phyloP scores from a whole-genome alignment of 2,329 filamentous ascomycete genomes.

The Cryoendolithus antarcticus region DNA sequence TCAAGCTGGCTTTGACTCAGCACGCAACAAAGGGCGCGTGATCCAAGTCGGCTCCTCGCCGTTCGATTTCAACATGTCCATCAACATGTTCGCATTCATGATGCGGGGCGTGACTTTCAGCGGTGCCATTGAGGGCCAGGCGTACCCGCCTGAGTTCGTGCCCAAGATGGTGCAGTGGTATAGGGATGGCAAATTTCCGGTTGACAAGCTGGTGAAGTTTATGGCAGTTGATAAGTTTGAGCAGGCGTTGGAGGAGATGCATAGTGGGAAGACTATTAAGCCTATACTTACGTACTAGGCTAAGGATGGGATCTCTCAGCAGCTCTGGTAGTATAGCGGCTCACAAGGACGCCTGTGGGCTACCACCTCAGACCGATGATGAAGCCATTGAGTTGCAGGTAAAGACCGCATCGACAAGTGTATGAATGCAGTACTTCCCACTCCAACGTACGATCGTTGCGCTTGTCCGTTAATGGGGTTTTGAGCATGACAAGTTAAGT shows the following conservation, averaged over 20 bases:
- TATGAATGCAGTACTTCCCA: too few species aligned
- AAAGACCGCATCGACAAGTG: too few species aligned
- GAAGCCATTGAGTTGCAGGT: too few species aligned
- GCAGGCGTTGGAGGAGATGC: constrained; percentile 31
- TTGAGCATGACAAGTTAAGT: too few species aligned
- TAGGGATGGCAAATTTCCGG: constrained; percentile 33
- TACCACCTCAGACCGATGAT: too few species aligned
- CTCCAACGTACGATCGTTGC: too few species aligned
- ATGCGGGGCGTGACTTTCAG: constrained; percentile 35
- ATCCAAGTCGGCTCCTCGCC: constrained; percentile 39
- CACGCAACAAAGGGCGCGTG: constrained; percentile 34
- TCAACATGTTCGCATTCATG: constrained; percentile 37
- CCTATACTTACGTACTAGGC: constrained; percentile 28
- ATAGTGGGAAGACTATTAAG: constrained; percentile 27
- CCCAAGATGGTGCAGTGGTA: constrained; percentile 39
- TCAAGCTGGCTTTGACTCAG: constrained; percentile 29
- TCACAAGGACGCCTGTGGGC: too few species aligned
- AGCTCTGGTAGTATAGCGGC: too few species aligned
- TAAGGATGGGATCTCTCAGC: too few species aligned
- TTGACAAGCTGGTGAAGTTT: constrained; percentile 33
- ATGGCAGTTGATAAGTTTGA: constrained; percentile 31
- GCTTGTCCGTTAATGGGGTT: too few species aligned
- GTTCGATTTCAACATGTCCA: constrained; percentile 27
- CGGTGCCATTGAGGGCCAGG: constrained; percentile 36
- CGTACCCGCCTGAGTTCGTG: constrained; percentile 29